These are phyloP conservation scores for Malus hybrid DNA, from an alignment of 331 rosid species.

Conservation along the genomic window DNA sequence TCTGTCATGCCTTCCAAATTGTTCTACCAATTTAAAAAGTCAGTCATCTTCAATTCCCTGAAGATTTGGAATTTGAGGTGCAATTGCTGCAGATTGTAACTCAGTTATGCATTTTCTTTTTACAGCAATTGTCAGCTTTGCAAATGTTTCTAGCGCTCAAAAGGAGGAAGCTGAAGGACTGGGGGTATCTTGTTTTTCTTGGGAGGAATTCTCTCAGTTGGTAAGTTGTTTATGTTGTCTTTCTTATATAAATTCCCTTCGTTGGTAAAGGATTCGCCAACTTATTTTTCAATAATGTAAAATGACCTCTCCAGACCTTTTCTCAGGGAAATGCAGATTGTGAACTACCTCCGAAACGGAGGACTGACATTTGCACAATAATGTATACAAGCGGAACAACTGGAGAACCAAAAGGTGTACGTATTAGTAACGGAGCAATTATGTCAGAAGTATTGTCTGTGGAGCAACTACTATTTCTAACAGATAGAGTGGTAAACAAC, in stretches of 20 bases:
- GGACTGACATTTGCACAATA: constrained; percentile 57
- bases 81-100: constrained; percentile 7
- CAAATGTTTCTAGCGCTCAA: constrained; percentile 46
- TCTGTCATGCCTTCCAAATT: constrained; percentile 63
- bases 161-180: constrained; percentile 76
- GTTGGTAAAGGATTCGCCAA: not conserved
- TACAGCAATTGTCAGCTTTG: constrained; percentile 82
- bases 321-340: constrained; percentile 51
- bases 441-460: constrained; percentile 65
- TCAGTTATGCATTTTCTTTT: constrained; percentile 13
- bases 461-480: constrained; percentile 58
- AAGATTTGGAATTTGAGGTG: not conserved
- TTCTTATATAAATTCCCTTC: not conserved
- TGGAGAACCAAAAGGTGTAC: constrained; percentile 93
- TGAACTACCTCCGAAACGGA: constrained; percentile 59
- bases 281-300: not conserved
- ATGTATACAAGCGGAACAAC: constrained; percentile 99
- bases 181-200: constrained; percentile 74
- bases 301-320: not conserved
- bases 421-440: constrained; percentile 61
- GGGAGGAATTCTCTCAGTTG: constrained; percentile 76
- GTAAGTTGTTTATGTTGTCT: constrained; percentile 30
- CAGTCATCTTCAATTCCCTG: constrained; percentile 19
- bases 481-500: constrained; percentile 67
- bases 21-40: constrained; percentile 72